These are phyloP conservation scores for Pseudevernia furfuracea DNA, from an alignment of 495 filamentous ascomycete species.

Conservation along the genomic window DNA sequence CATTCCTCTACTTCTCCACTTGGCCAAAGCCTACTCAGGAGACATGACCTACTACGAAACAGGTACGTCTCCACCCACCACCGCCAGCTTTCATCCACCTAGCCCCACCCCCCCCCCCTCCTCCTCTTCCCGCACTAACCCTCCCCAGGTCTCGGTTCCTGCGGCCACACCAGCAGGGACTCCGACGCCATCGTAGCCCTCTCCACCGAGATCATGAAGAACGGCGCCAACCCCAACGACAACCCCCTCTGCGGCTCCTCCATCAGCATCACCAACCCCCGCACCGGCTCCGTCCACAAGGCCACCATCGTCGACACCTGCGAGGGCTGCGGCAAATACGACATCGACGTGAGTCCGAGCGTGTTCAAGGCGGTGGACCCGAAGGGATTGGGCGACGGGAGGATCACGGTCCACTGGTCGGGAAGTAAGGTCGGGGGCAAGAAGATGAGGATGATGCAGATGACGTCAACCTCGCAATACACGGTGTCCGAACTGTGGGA, in stretches of 20 bases:
- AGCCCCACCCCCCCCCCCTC: neutral
- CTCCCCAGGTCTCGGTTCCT: constrained; percentile 34
- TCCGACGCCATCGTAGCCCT: constrained; percentile 36
- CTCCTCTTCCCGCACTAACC: neutral
- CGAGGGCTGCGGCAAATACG: constrained; percentile 23
- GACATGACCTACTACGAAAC: constrained; percentile 37
- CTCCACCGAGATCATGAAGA: constrained; percentile 25
- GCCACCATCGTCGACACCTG: constrained; percentile 33
- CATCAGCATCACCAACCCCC: constrained; percentile 28
- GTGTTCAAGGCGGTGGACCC: constrained; percentile 21
- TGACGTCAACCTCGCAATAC: no score
- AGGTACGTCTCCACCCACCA: no score
- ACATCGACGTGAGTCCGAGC: constrained; percentile 28
- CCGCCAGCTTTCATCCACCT: no score
- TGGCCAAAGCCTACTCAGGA: constrained; percentile 26
- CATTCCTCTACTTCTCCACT: no score
- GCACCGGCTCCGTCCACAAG: constrained; percentile 17
- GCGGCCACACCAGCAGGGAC: constrained; percentile 27
- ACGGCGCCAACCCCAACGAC: constrained; percentile 33
- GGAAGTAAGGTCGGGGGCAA: constrained; percentile 13
- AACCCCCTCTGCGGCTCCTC: constrained; percentile 36
- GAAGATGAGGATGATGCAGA: no score
- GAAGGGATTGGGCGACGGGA: constrained; percentile 14
- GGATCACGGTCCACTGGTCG: constrained; percentile 16
- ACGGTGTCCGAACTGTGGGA: no score